phyloP scores from a whole-genome alignment of 345 rosid species.

The Citrus sp. region DNA sequence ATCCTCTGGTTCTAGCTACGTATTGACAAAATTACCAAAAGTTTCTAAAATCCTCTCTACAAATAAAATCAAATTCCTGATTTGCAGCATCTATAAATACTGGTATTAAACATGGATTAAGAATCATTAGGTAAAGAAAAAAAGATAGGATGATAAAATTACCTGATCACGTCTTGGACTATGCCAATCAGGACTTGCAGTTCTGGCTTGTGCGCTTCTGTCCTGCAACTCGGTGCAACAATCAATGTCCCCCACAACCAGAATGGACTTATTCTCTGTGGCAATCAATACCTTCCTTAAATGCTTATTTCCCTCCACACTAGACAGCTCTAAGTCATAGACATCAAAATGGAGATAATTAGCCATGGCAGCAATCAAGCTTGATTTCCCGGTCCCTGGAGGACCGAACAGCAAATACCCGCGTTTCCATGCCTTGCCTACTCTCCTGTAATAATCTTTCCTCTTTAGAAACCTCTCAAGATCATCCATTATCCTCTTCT shows the following conservation, averaged over 20 bases:
- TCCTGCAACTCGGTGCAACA: conserved; percentile 14
- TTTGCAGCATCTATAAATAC: too few relatives aligned
- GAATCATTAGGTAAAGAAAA: neutral
- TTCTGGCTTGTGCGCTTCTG: neutral
- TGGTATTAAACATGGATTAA: neutral
- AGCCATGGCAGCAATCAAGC: conserved; percentile 32
- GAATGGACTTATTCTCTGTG: too few relatives aligned
- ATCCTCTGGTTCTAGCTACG: too few relatives aligned
- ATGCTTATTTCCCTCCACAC: conserved; percentile 16
- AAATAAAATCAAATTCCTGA: neutral
- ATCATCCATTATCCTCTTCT: conserved; percentile 32
- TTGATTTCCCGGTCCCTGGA: conserved; percentile 31
- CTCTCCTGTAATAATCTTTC: conserved; percentile 25
- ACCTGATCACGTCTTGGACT: neutral
- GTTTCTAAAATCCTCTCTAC: neutral
- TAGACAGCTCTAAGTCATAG: conserved; percentile 28
- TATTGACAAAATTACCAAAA: too few relatives aligned
- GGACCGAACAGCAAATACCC: conserved; percentile 17
- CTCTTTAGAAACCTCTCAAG: conserved; percentile 27
- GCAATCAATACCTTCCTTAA: conserved; percentile 19
- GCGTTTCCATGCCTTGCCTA: conserved; percentile 28
- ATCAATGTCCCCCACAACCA: too few relatives aligned
- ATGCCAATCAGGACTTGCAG: neutral
- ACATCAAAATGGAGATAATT: conserved; percentile 5
- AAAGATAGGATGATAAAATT: neutral